phyloP scores from a whole-genome alignment of 2,329 filamentous ascomycete species.

The Neonectria ditissima region DNA sequence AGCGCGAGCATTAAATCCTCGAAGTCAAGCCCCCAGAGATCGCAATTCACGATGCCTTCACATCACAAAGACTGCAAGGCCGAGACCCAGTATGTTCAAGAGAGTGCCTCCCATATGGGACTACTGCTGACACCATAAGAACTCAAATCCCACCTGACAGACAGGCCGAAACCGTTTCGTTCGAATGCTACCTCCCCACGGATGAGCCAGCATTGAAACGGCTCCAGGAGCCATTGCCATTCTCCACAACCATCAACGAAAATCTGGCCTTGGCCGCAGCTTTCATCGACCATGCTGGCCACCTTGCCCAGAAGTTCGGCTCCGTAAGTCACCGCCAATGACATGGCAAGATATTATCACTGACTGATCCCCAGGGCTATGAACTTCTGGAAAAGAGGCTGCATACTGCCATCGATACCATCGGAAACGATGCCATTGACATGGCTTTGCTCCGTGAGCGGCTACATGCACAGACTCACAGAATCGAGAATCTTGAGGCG shows the following conservation, averaged over 20 bases:
- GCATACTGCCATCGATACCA: slow-evolving; percentile 10
- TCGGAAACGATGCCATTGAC: slow-evolving; percentile 15
- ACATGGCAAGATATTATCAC: not conserved
- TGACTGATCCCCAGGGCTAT: not conserved
- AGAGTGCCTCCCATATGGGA: not conserved
- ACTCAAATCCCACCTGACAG: not conserved
- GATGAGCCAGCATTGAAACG: slow-evolving; percentile 5
- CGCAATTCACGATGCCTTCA: not conserved
- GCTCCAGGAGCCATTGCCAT: slow-evolving; percentile 4
- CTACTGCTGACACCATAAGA: not conserved
- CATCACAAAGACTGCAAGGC: not conserved
- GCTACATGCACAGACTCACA: not conserved
- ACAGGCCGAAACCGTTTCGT: not conserved
- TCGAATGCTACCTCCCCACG: slow-evolving; percentile 3
- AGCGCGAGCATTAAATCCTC: not conserved
- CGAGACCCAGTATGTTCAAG: not conserved
- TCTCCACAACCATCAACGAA: slow-evolving; percentile 3
- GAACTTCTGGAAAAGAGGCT: slow-evolving; percentile 11
- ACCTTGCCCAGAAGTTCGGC: slow-evolving; percentile 2
- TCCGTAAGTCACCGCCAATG: not conserved
- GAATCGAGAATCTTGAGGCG: not conserved
- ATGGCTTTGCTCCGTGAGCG: slow-evolving; percentile 3
- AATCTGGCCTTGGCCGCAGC: slow-evolving; percentile 8
- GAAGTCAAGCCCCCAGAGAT: not conserved
- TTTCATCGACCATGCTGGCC: slow-evolving; percentile 8